Evolutionary conservation across 2,329 filamentous ascomycete species (phyloP), one percentile per base, ranked within the genome.

Genomic region (Dactylonectria estremocensis): DNA sequence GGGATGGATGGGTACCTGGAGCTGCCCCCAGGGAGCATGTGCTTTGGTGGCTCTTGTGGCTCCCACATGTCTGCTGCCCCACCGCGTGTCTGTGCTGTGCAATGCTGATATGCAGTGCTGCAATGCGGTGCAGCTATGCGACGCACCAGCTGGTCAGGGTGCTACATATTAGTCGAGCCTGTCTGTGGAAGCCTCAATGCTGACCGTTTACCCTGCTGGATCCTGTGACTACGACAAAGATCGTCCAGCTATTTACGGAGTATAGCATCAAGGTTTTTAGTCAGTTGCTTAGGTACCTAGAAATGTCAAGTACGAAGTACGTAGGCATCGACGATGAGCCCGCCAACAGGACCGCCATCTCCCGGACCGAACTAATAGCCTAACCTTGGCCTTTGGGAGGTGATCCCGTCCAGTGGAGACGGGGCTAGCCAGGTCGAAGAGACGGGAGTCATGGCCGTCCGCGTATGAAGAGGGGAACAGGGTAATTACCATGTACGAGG

Each of bases 11-110:
- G 37, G 37, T 40, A 40, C 37, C 37, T 49, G 20, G 28, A 28
- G 48, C 48, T 22, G 20, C 20, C n/a, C 24, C 52, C n/a, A 48
- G 45, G n/a, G n/a, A 22, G 46, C 46, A 20, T 55, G 33, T 18
- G 40, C 9, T n/a, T 49, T 50, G 43, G 31, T 49, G 31, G 48
- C 50, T 37, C 24, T 46, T 14, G 40, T 55, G 43, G 55, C 60
- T 55, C 53, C 53, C 60, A 63, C 60, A 57, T 35, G 33, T 50
- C 60, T 49, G 22, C 7, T 50, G 14, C 60, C 56, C 60, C 60
- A 63, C 60, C 48, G n/a, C n/a, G 54, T 50, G 53, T 57, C 60
- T 57, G 60, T 63, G 60, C 60, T 63, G 52, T 45, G 52, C 60
- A 50, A 57, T 63, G 60, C 53, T 63, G 35, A 63, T 63, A 54